phyloP scores from a whole-genome alignment of 306 rosid species.

The Fragaria nilgerrensis region DNA sequence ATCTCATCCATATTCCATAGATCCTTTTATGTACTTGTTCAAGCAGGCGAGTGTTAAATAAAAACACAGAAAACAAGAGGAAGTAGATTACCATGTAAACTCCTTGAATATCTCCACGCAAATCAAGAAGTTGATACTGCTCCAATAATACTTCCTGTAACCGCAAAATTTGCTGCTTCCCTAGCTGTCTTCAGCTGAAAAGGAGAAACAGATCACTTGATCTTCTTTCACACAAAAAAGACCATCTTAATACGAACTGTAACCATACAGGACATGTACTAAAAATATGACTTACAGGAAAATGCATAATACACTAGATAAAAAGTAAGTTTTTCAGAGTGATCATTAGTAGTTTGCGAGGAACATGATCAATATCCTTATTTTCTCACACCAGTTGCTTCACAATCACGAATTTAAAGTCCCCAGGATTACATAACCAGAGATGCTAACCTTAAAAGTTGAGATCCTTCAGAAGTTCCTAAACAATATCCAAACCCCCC shows the following conservation, averaged over 20 bases:
- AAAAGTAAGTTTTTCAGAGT: no score
- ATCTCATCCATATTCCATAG: background rate
- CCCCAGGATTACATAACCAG: no score
- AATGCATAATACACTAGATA: background rate
- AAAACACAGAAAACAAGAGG: conserved; percentile 3
- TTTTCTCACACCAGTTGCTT: no score
- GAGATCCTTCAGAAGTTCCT: no score
- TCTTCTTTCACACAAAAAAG: no score
- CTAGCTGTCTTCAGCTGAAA: conserved; percentile 74
- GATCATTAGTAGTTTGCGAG: no score
- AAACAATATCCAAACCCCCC: no score
- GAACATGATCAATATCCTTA: background rate
- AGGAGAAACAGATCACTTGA: background rate
- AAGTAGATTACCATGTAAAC: conserved; percentile 59
- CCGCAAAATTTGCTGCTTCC: conserved; percentile 55
- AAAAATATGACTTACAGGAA: background rate
- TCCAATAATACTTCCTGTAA: conserved; percentile 71
- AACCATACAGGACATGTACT: background rate
- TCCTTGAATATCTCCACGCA: conserved; percentile 78
- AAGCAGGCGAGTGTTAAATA: background rate
- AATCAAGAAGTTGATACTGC: conserved; percentile 66
- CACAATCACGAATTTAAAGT: no score
- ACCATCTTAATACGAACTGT: no score
- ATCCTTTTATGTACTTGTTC: background rate
- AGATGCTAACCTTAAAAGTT: no score